phyloP scores from a whole-genome alignment of 768 basidiomycete genomes.

The Boletus reticulatus region DNA sequence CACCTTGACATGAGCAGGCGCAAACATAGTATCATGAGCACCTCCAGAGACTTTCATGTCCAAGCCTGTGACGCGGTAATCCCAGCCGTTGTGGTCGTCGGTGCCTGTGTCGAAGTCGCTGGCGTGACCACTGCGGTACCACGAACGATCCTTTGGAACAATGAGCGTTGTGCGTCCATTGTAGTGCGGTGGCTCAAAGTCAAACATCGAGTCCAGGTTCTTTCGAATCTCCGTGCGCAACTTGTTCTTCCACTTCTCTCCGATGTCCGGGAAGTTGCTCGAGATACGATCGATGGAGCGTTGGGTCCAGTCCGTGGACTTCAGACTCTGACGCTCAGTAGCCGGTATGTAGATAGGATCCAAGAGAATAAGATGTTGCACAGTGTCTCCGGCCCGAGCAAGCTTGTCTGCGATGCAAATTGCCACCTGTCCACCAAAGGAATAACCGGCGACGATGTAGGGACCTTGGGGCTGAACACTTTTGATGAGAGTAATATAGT shows the following conservation, averaged over 20 bases:
- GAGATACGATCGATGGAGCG: conserved; percentile 31
- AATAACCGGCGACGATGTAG: conserved; percentile 27
- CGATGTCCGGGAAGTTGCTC: conserved; percentile 32
- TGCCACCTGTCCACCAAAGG: conserved; percentile 31
- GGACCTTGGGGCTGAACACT: conserved; percentile 26
- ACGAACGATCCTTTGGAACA: conserved; percentile 32
- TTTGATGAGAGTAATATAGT: conserved; percentile 31
- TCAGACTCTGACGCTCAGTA: conserved; percentile 26
- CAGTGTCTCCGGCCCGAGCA: conserved; percentile 19
- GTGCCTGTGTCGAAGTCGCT: conserved; percentile 30
- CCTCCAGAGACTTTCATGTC: conserved; percentile 29
- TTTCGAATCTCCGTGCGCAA: conserved; percentile 30
- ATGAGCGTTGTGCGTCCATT: conserved; percentile 23
- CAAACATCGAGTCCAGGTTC: conserved; percentile 34
- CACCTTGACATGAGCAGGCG: conserved; percentile 30
- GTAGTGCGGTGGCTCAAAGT: conserved; percentile 28
- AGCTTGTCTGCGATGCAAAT: conserved; percentile 28
- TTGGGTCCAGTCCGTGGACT: conserved; percentile 31
- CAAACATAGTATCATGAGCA: conserved; percentile 32
- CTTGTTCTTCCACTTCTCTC: conserved; percentile 31
- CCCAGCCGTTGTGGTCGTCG: conserved; percentile 33
- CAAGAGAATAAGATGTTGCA: conserved; percentile 27
- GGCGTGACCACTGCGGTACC: conserved; percentile 29
- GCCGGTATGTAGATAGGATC: conserved; percentile 31
- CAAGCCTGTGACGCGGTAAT: conserved; percentile 24